Conservation (phyloP, 768 basidiomycete species). For the Naganishia vaughanmartiniae region DNA sequence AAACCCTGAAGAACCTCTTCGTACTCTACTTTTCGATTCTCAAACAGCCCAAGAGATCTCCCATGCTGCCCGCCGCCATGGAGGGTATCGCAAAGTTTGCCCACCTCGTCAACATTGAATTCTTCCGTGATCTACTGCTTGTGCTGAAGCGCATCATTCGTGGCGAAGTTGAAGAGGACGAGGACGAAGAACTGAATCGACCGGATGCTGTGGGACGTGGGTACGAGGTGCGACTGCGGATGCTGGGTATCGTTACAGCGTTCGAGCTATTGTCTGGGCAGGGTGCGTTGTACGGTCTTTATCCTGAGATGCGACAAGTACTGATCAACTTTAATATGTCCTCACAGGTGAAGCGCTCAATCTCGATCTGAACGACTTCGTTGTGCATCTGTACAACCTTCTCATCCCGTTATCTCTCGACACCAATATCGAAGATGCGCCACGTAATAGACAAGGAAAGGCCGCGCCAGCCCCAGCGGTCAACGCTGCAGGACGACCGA, state of each 20-base stretch:
- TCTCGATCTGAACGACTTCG: conserved; percentile 87
- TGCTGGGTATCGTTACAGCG: conserved; percentile 91
- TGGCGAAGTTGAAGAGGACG: conserved; percentile 55
- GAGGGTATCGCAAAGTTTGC: conserved; percentile 90
- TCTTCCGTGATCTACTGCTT: conserved; percentile 90
- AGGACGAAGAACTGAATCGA: conserved; percentile 43
- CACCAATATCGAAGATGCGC: conserved; percentile 63
- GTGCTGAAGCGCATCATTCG: conserved; percentile 75
- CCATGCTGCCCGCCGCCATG: conserved; percentile 77
- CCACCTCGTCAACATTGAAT: conserved; percentile 95
- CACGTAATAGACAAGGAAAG: conserved; percentile 43
- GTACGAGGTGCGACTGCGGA: conserved; percentile 55
- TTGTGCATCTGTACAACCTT: conserved; percentile 75
- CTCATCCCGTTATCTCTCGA: conserved; percentile 71
- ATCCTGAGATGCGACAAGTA: no score
- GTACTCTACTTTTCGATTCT: conserved; percentile 94
- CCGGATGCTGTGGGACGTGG: conserved; percentile 48
- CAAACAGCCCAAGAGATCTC: conserved; percentile 74
- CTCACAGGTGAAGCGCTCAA: conserved; percentile 86
- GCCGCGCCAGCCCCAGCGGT: conserved; percentile 29
- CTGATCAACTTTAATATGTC: background rate
- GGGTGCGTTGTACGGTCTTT: conserved; percentile 58
- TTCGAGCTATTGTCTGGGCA: conserved; percentile 95
- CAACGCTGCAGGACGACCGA: conserved; percentile 27
- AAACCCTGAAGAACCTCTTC: conserved; percentile 94